Evolutionary conservation across 768 basidiomycete genomes (phyloP), one percentile per base, ranked within the genome.

Genomic region (Lactifluus echinatus): DNA sequence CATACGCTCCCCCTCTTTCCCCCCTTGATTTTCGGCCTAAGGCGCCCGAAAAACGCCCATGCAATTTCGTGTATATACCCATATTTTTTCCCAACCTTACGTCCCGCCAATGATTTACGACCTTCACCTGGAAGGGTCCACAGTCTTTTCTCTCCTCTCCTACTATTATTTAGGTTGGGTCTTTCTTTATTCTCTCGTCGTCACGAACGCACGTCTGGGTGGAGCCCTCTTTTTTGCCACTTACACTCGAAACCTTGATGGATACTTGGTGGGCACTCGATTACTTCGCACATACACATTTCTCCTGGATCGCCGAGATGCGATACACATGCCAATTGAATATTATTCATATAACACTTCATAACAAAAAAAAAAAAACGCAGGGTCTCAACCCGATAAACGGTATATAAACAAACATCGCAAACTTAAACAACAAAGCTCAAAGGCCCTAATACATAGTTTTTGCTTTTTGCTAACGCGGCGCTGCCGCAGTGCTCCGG

Each of bases 271-370:
- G 39, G 28, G 23, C 39, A n/a, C 26, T n/a, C 14, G 14, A 7
- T 50, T 39, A 5, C 21, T 51, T 28, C 21, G 12, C 26, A 14
- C 31, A 14, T 15, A 8, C 3, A 7, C 19, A 14, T 14, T 24
- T 21, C 14, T 23, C 12, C 23, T 33, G 10, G 29, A n/a, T 19
- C n/a, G n/a, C 46, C 8, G n/a, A n/a, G 26, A 47, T 47, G 29
- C 28, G 31, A 40, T 10, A 19, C 39, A 39, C 4, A 36, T 36
- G 3, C n/a, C n/a, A 31, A 31, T 42, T 21, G 23, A 31, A 33
- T 33, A 55, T 48, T 31, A n/a, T n/a, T 39, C 48, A 8, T 31
- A 54, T 39, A 54, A 46, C 34, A 37, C 53, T 36, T 42, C 34
- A 23, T 26, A 42, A 42, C 40, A 42, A 21, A 21, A n/a, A n/a